These are phyloP conservation scores for Suillus bovinus DNA, from an alignment of 768 basidiomycete genomes.

Conservation along the genomic window DNA sequence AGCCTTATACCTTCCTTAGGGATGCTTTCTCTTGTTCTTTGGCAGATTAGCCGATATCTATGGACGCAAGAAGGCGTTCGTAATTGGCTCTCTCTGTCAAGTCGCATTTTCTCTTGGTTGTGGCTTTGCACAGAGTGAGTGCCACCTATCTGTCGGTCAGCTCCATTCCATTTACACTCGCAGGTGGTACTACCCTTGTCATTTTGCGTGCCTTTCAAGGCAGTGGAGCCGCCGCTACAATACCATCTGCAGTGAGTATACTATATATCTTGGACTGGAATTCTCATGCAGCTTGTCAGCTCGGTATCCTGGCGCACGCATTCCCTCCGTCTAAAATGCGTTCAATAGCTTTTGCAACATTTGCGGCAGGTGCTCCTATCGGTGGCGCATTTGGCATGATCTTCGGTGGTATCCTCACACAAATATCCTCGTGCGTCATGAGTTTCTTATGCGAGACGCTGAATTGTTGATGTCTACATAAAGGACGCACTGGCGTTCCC, in stretches of 20 bases:
- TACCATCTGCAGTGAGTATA: constrained; percentile 64
- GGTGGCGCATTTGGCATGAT: constrained; percentile 73
- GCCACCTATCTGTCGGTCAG: background rate
- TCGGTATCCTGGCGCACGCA: constrained; percentile 79
- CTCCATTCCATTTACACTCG: background rate
- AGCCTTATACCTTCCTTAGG: constrained; percentile 40
- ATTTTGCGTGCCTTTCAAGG: constrained; percentile 80
- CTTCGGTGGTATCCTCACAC: constrained; percentile 71
- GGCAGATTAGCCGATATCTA: constrained; percentile 79
- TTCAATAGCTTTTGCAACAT: constrained; percentile 79
- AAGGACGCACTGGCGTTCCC: constrained; percentile 63
- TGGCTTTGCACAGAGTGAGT: constrained; percentile 56
- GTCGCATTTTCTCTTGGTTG: constrained; percentile 60
- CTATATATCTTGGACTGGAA: background rate
- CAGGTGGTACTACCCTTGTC: constrained; percentile 61
- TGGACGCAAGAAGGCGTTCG: constrained; percentile 70
- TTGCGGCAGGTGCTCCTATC: constrained; percentile 82
- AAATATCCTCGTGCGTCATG: constrained; percentile 42
- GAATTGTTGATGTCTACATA: background rate
- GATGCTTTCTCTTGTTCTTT: constrained; percentile 73
- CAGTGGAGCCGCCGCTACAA: constrained; percentile 70
- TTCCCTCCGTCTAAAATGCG: constrained; percentile 72
- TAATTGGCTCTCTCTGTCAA: constrained; percentile 58
- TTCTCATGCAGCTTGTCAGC: constrained; percentile 33
- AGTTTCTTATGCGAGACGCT: background rate